Conservation (phyloP, 768 basidiomycete species). For the Melanogaster broomeanus region DNA sequence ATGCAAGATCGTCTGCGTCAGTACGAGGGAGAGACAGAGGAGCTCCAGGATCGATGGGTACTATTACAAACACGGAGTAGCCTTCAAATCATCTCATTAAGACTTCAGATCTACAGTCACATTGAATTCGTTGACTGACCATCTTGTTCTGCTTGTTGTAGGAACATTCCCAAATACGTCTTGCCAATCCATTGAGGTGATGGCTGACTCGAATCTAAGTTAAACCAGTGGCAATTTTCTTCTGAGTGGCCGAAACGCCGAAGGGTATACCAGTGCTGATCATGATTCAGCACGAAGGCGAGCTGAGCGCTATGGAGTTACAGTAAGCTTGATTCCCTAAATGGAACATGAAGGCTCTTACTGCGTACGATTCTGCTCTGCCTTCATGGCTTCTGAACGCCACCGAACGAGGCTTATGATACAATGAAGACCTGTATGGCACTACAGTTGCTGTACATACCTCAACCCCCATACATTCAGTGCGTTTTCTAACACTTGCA, state of each 20-base stretch:
- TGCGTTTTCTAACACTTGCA: constrained; percentile 86
- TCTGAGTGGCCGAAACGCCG: constrained; percentile 70
- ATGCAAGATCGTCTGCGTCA: constrained; percentile 72
- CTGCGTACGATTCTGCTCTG: constrained; percentile 78
- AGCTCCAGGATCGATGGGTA: constrained; percentile 56
- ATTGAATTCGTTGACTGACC: constrained; percentile 45
- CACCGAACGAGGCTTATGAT: constrained; percentile 70
- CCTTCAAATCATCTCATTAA: constrained; percentile 43
- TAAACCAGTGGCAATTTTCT: constrained; percentile 77
- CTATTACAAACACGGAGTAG: constrained; percentile 80
- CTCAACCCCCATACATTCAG: constrained; percentile 82
- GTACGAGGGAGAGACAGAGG: constrained; percentile 58
- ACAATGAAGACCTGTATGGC: constrained; percentile 5
- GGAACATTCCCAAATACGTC: constrained; percentile 80
- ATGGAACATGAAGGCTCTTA: constrained; percentile 35
- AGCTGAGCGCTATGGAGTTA: constrained; percentile 61
- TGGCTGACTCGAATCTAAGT: constrained; percentile 75
- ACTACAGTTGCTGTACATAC: constrained; percentile 40
- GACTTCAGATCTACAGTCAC: neutral
- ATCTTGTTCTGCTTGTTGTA: constrained; percentile 85
- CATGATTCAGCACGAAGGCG: constrained; percentile 84
- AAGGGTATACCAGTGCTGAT: constrained; percentile 89
- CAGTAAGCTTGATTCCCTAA: constrained; percentile 8
- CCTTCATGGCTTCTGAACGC: constrained; percentile 80
- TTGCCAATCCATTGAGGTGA: constrained; percentile 82